phyloP scores from a whole-genome alignment of 805 yeast species.

The Ogataea chonburiensis region DNA sequence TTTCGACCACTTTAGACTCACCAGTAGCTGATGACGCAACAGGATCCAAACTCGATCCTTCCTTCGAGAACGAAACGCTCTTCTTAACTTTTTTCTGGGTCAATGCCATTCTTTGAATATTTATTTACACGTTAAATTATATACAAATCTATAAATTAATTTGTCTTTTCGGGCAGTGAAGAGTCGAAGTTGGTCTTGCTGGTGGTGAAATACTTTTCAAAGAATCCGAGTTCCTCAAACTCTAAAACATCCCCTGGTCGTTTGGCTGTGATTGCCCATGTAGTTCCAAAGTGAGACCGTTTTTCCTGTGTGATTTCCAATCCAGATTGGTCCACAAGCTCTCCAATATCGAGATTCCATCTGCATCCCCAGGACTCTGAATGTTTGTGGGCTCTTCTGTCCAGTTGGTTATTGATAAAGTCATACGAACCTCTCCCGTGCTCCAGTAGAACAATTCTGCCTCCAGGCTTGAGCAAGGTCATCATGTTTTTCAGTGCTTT shows the following conservation, averaged over 20 bases:
- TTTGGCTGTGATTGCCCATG: slow-evolving; percentile 81
- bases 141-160: slow-evolving; percentile 10
- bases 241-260: slow-evolving; percentile 62
- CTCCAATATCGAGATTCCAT: slow-evolving; percentile 95
- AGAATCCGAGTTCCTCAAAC: slow-evolving; percentile 46
- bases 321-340: slow-evolving; percentile 78
- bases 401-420: slow-evolving; percentile 75
- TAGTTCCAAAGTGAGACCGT: slow-evolving; percentile 86
- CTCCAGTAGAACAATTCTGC: slow-evolving; percentile 82
- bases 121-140: slow-evolving; percentile 1
- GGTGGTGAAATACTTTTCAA: slow-evolving; percentile 47
- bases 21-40: not conserved
- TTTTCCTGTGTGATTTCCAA: slow-evolving; percentile 77
- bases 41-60: not conserved
- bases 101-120: slow-evolving; percentile 3
- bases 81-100: slow-evolving; percentile 25
- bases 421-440: slow-evolving; percentile 88
- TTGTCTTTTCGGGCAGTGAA: slow-evolving; percentile 19
- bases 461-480: slow-evolving; percentile 77
- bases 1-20: not conserved
- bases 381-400: slow-evolving; percentile 78
- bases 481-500: slow-evolving; percentile 74
- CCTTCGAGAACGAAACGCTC: slow-evolving; percentile 29
- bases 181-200: slow-evolving; percentile 33
- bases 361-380: slow-evolving; percentile 94